Evolutionary conservation across 257 asterid species (phyloP), one percentile per base, ranked within the genome.

Genomic region (Prunella vulgaris): DNA sequence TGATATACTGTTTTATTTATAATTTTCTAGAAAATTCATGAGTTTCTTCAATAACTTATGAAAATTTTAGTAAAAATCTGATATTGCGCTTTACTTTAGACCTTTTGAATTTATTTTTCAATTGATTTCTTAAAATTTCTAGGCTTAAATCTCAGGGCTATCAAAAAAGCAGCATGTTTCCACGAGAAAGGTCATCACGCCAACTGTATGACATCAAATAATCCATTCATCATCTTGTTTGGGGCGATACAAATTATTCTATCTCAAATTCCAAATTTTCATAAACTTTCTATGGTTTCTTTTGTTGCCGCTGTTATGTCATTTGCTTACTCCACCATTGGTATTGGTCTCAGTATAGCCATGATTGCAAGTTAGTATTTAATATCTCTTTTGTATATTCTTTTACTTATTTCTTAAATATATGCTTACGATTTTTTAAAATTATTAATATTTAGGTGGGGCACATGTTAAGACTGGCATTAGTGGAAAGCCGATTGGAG

Each of bases 271-370:
- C 93, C 91, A 33, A 82, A 88, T 63, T 81, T 88, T 33, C 92
- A 90, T 59, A 54, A 88, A 78, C 90, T 90, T 24, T 75, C 87
- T 4, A 7, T 75, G 3, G 81, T 90, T 42, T 90, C 97, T 14
- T n/a, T 82, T 60, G n/a, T 90, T 35, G 91, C 95, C 18, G 95
- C 97, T 1, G 33, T 72, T 9, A 90, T 90, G 97, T 90, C 95
- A 1, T 90, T 90, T 44, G 82, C 84, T n/a, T 88, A 90, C 70
- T 76, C 97, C 40, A 62, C 81, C 58, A 83, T 83, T 46, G 95
- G 91, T 17, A 79, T 90, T 25, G 84, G 83, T 60, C 90, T 90
- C 20, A 79, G 88, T 62, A 64, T 90, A 3, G 87, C 84, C 44
- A 79, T 10, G 68, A 60, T 87, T 51, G 80, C 83, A 76, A 80